A percentile compares a stretch with the other conserved stretches of the same genome.
These are phyloP conservation scores for Calonectria pseudoturangicola DNA, from an alignment of 2,329 filamentous ascomycete species.

Conservation along the genomic window DNA sequence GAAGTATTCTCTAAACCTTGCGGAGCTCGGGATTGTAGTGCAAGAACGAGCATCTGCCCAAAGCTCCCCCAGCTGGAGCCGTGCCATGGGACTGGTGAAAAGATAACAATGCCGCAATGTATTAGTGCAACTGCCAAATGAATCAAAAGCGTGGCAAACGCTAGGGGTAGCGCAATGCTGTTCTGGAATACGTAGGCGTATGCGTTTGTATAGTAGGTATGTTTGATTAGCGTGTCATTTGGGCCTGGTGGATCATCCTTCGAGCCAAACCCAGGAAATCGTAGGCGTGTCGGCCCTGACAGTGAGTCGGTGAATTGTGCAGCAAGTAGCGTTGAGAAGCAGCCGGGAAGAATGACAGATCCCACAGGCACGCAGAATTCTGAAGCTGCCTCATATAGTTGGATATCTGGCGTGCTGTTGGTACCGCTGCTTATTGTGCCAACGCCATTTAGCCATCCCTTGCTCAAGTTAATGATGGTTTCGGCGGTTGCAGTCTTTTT, in stretches of 20 bases:
- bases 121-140: not conserved
- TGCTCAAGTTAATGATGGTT: not conserved
- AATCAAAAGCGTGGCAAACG: not conserved
- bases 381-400: not conserved
- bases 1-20: not conserved
- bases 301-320: not conserved
- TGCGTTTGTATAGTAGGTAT: not conserved
- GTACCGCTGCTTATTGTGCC: not conserved
- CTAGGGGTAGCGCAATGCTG: conserved; percentile 1
- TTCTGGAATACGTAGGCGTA: not conserved
- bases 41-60: not conserved
- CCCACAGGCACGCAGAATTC: not conserved
- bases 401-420: not conserved
- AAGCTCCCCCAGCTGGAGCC: not conserved
- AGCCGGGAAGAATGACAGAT: not conserved
- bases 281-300: not conserved
- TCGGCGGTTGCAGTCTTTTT: not conserved
- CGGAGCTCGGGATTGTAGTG: not conserved
- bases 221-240: not conserved
- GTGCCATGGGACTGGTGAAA: not conserved
- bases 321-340: not conserved
- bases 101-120: not conserved
- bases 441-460: not conserved
- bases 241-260: not conserved
- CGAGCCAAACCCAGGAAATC: not conserved